These are phyloP conservation scores for Solanum tarapatanum DNA, from an alignment of 257 asterid species.

Conservation along the genomic window DNA sequence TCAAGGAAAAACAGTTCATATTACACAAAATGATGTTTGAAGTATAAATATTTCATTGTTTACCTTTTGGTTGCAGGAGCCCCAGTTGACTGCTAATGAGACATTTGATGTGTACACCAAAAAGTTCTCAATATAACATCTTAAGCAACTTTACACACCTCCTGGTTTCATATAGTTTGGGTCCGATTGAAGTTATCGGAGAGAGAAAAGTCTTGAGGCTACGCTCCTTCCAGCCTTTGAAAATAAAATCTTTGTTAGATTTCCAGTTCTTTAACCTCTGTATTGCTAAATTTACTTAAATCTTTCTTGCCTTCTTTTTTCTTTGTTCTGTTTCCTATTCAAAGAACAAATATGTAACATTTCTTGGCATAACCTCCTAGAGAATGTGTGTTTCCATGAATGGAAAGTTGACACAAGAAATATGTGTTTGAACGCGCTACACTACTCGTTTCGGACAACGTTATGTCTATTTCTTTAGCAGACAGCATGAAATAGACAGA, in stretches of 20 bases:
- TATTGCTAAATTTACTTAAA: neutral
- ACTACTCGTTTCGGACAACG: neutral
- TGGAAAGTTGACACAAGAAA: neutral
- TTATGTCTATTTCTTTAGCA: neutral
- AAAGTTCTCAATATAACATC: slow-evolving; percentile 50
- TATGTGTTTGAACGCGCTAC: neutral
- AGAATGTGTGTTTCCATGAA: neutral
- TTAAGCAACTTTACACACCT: neutral
- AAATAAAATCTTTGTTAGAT: neutral
- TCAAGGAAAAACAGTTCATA: neutral
- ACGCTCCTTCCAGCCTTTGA: neutral
- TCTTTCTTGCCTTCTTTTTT: neutral
- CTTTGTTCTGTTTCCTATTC: neutral
- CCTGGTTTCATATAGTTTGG: neutral
- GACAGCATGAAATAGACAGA: too few species aligned
- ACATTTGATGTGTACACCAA: slow-evolving; percentile 66
- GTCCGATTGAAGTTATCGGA: neutral
- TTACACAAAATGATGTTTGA: neutral
- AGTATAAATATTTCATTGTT: neutral
- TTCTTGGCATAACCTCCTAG: neutral
- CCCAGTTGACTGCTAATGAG: slow-evolving; percentile 63
- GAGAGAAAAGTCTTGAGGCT: neutral
- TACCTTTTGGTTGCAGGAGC: slow-evolving; percentile 39
- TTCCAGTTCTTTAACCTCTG: neutral
- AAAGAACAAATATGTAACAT: neutral